phyloP scores from a whole-genome alignment of 2,329 filamentous ascomycete species.

The Talaromyces sp. region DNA sequence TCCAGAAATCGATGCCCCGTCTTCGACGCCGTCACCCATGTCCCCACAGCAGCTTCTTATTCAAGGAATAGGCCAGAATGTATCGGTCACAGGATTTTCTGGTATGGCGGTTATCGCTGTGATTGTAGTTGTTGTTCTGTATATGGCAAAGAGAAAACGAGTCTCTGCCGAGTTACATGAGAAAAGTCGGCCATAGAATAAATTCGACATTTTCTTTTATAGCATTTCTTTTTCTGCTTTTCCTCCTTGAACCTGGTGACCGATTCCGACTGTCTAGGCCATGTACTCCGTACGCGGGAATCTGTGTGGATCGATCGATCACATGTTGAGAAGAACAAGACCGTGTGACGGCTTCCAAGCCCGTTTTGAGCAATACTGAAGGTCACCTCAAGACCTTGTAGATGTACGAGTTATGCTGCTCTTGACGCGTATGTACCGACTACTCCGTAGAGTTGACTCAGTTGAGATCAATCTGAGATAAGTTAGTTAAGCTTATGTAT shows the following conservation, averaged over 20 bases:
- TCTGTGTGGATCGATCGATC: not conserved
- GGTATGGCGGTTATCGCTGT: constrained; percentile 20
- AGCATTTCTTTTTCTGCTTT: not conserved
- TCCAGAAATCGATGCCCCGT: not conserved
- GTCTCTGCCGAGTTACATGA: not conserved
- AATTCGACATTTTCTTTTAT: not conserved
- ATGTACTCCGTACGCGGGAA: not conserved
- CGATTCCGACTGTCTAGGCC: not conserved
- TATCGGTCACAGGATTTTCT: constrained; percentile 15
- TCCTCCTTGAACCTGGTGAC: not conserved
- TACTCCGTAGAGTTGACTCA: too few relatives aligned
- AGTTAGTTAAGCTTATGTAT: not conserved
- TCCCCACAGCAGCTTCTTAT: constrained; percentile 13
- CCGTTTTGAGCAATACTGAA: not conserved
- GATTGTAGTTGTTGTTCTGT: constrained; percentile 18
- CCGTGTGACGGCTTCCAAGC: not conserved
- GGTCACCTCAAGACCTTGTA: too few relatives aligned
- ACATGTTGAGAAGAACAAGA: not conserved
- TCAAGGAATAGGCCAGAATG: not conserved
- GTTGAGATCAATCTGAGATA: not conserved
- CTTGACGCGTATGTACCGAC: too few relatives aligned
- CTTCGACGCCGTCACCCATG: not conserved
- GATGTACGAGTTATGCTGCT: too few relatives aligned
- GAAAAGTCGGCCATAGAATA: not conserved
- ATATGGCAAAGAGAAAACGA: constrained; percentile 4